Base-by-base conservation (phyloP, 495 filamentous ascomycete genomes). In the Xylaria acuta region DNA sequence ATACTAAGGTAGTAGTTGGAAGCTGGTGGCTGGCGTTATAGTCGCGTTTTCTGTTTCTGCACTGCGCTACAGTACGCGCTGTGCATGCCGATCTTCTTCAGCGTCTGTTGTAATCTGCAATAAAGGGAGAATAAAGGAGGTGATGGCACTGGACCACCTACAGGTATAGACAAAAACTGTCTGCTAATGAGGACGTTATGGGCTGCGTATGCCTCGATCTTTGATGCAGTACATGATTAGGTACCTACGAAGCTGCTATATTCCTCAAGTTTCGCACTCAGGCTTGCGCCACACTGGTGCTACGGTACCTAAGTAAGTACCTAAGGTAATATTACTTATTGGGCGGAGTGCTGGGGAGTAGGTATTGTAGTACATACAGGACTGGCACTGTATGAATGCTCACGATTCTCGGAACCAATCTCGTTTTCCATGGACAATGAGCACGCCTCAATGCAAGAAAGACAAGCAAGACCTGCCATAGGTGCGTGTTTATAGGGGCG, bases 341-440 rank as follows among this genome's bases (percentile, higher is more conserved):
- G 22, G 34, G 32, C 53, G 20, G 58, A 60, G 30, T 60, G 32
- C 56, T 60, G 56, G 32, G 9, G 20, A n/a, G 45, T 16, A 25
- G 7, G n/a, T n/a, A n/a, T n/a, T n/a, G n/a, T n/a, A n/a, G n/a
- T n/a, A n/a, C n/a, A n/a, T n/a, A n/a, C 40, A 64, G 8, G 22
- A 25, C n/a, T 30, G 25, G 60, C 60, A 64, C 60, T 64, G 60
- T 64, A 43, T 30, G 60, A 40, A 43, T 45, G 38, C 60, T 43
- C 38, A 30, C 20, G 14, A 22, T 64, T 43, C 58, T 60, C 27
- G 53, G 53, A 32, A 6, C 60, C 38, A 64, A 64, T 64, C 62
- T 64, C 62, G 20, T 64, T 47, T 64, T 47, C 40, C n/a, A 63
- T 43, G 60, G 63, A 65, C 63, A 49, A 65, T 65, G 63, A 65